Base-by-base conservation (phyloP, 805 yeast genomes). In the Danielia oregonensis region DNA sequence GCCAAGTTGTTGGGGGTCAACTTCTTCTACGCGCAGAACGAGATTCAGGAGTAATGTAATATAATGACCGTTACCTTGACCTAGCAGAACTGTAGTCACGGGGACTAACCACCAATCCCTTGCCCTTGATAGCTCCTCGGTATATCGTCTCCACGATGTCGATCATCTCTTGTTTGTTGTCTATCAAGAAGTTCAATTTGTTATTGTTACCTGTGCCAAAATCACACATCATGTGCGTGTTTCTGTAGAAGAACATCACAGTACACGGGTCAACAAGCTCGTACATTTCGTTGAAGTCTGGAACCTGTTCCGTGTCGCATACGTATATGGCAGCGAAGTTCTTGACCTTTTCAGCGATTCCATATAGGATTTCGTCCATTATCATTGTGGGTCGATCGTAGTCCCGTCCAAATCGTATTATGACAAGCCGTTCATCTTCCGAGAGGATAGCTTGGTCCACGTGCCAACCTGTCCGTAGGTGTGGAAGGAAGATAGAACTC, bases 171-270 rank as follows among this genome's bases (percentile, higher is more conserved):
- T 91, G 96, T 41, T 82, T 80, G 54, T 86, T 86, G 26, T 76
- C 79, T 9, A 78, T 70, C 33, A 56, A 51, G 59, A 91, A 91
- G 53, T 87, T 88, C 65, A 93, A 66, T 68, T 93, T 91, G 68
- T 93, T 93, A 61, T 93, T 93, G 55, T 93, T 88, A 21, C 98
- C 98, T 0, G 97, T 93, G 2, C 98, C 98, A 59, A 89, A 88
- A 66, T 93, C 98, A 61, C 96, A 86, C 94, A 93, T 79, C 95
- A 91, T 89, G 59, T 91, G 97, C 57, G 87, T 84, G 63, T 91
- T 91, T 33, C 94, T 68, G 62, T 75, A 87, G 59, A 93, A 91
- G 54, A 91, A 89, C 97, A 93, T 93, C 33, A 93, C 69, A 28
- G 95, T 81, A 70, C 86, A 76, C 11, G 96, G 94, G 50, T 89